phyloP scores from a whole-genome alignment of 2,329 filamentous ascomycete genomes.

The Colletotrichum phormii region DNA sequence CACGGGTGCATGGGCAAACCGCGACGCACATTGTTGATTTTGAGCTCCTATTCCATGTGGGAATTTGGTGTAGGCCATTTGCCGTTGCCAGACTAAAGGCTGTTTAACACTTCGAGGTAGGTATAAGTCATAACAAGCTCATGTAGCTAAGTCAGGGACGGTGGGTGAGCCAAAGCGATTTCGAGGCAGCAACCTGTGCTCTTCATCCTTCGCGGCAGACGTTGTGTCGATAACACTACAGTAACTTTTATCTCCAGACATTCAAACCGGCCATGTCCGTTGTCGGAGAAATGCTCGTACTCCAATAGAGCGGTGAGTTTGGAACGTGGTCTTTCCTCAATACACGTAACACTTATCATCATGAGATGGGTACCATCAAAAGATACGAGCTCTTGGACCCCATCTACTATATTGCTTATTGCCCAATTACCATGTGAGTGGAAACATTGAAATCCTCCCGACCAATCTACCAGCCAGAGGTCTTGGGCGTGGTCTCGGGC shows the following conservation, averaged over 20 bases:
- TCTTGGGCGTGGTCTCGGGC: neutral
- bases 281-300: neutral
- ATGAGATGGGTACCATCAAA: neutral
- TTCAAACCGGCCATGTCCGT: neutral
- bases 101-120: neutral
- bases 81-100: neutral
- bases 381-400: slow-evolving; percentile 3
- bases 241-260: neutral
- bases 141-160: neutral
- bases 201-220: neutral
- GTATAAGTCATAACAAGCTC: neutral
- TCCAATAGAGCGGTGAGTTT: neutral
- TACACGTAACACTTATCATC: neutral
- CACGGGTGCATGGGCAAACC: neutral
- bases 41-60: neutral
- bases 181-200: neutral
- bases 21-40: slow-evolving; percentile 1
- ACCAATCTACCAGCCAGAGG: neutral
- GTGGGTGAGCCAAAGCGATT: neutral
- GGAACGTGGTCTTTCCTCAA: neutral
- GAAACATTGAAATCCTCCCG: neutral
- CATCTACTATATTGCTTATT: neutral
- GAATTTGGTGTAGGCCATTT: neutral
- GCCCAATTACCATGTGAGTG: neutral
- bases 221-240: neutral